Evolutionary conservation across 805 yeast genomes (phyloP).

Genomic region (Saccharomycopsis sp.): DNA sequence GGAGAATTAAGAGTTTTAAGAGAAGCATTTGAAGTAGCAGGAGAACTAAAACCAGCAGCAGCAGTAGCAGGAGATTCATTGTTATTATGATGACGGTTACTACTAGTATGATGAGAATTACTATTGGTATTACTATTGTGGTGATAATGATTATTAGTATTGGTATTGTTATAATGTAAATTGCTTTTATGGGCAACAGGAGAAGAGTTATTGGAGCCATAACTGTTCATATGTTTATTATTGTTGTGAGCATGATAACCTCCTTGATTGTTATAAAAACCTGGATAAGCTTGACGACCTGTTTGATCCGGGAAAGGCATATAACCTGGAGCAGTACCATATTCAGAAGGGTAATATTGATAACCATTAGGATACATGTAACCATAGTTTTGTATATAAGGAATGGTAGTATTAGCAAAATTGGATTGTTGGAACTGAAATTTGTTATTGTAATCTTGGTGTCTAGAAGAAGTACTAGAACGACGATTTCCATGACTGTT

Average conservation of each 20-base stretch:
- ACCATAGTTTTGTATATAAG: too few species aligned
- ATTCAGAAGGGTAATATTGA: not conserved
- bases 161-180: not conserved
- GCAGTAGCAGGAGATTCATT: not conserved
- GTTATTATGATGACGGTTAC: not conserved
- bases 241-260: not conserved
- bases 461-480: not conserved
- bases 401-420: not conserved
- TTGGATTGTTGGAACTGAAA: not conserved
- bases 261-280: not conserved
- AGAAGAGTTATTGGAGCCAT: not conserved
- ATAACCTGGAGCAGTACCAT: not conserved
- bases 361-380: not conserved
- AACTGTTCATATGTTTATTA: not conserved
- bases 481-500: not conserved
- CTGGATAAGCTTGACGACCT: slow-evolving; percentile 1
- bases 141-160: slow-evolving; percentile 2
- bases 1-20: not conserved
- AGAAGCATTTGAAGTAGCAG: not conserved
- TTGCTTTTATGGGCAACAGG: slow-evolving; percentile 5
- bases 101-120: not conserved
- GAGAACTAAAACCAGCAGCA: not conserved
- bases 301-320: not conserved
- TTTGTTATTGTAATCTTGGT: not conserved
- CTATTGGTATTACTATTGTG: not conserved